Evolutionary conservation across 139 green algal genomes (phyloP).

Genomic region (Tetradesmus obliquus): DNA sequence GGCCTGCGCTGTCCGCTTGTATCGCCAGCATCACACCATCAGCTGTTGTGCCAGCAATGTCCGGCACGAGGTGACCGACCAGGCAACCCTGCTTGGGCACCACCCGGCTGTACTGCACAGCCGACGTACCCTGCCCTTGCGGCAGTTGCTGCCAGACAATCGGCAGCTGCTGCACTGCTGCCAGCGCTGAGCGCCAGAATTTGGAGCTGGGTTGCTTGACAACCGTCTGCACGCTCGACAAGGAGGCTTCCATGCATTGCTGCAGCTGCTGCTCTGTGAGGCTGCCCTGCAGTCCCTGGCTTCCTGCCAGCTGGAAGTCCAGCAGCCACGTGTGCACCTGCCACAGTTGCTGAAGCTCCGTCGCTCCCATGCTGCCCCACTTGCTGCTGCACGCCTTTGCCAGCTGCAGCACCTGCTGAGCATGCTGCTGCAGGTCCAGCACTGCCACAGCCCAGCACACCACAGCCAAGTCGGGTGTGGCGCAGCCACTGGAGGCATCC

Average conservation of each 20-base stretch:
- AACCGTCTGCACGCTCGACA: too few species aligned
- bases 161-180: too few species aligned
- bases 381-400: background rate
- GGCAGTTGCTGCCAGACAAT: too few species aligned
- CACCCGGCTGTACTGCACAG: too few species aligned
- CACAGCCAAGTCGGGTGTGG: too few species aligned
- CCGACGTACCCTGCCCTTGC: too few species aligned
- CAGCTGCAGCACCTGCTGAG: background rate
- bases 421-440: background rate
- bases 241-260: constrained; percentile 9
- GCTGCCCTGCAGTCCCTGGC: background rate
- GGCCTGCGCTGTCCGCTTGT: constrained; percentile 17
- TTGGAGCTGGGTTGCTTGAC: too few species aligned
- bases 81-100: too few species aligned
- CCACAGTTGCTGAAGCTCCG: constrained; percentile 1
- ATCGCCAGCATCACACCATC: constrained; percentile 1
- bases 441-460: constrained; percentile 16
- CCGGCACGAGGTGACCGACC: too few species aligned
- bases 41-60: constrained; percentile 1
- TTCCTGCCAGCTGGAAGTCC: background rate
- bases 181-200: background rate
- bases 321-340: constrained; percentile 36
- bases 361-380: background rate
- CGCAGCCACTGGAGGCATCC: too few species aligned
- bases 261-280: constrained; percentile 21